Conservation (phyloP, 257 asterid genomes). For the Solanum lycopersicoides region DNA sequence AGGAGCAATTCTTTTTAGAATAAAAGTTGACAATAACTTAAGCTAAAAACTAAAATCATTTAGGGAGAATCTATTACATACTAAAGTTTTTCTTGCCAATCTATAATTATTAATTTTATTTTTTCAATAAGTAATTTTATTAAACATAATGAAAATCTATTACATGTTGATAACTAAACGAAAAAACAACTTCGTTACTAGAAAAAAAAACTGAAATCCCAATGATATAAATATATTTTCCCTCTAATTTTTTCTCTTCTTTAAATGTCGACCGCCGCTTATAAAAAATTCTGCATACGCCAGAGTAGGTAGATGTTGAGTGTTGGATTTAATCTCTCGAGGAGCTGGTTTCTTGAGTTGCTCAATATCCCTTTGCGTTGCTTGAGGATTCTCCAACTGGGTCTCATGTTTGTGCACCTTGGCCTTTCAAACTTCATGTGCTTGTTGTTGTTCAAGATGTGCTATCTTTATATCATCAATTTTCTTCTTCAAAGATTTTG, state of each 20-base stretch:
- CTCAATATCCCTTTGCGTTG: not conserved
- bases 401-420: not conserved
- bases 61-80: no score
- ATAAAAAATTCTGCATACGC: no score
- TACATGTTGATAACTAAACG: not conserved
- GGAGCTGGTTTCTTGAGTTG: no score
- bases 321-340: not conserved
- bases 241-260: no score
- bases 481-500: not conserved
- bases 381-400: not conserved
- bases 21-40: no score
- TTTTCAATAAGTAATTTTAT: no score
- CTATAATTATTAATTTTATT: no score
- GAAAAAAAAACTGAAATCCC: not conserved
- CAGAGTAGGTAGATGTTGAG: not conserved
- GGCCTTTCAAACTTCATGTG: not conserved
- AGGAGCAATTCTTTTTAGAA: no score
- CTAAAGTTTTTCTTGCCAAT: no score
- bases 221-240: not conserved
- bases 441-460: not conserved
- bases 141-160: not conserved
- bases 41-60: no score
- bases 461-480: not conserved
- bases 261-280: no score
- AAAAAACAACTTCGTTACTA: not conserved